Conservation (phyloP, 108 stramenopile species). For the Nitzschia sp. region DNA sequence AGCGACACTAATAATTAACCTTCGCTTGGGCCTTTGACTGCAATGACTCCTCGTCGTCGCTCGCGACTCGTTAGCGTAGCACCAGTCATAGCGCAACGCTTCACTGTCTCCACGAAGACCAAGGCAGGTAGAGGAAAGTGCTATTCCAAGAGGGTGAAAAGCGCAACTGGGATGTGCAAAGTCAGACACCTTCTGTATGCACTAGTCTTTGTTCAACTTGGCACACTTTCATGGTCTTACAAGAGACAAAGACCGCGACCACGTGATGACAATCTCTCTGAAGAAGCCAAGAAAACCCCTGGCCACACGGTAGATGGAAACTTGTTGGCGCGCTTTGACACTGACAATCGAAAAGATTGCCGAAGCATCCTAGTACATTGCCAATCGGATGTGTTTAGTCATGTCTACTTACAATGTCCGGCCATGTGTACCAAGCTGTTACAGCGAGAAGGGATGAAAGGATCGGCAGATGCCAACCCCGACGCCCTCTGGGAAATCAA, state of each 20-base stretch:
- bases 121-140: no score
- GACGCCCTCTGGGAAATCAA: constrained; percentile 25
- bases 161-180: no score
- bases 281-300: not conserved
- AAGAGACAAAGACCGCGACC: not conserved
- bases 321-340: constrained; percentile 32
- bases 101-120: no score
- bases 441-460: constrained; percentile 27
- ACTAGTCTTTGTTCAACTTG: no score
- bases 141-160: no score
- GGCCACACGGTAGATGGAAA: not conserved
- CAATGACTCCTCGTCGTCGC: no score
- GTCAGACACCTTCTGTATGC: no score
- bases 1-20: no score
- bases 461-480: constrained; percentile 25
- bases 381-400: constrained; percentile 30
- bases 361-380: constrained; percentile 23
- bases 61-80: no score
- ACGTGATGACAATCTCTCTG: not conserved
- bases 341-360: constrained; percentile 36
- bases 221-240: no score
- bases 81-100: no score
- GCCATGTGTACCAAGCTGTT: constrained; percentile 30
- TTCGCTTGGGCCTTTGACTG: no score
- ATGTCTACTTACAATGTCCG: constrained; percentile 36